Base-by-base conservation (phyloP, 805 yeast genomes). In the Teunomyces funiuensis region DNA sequence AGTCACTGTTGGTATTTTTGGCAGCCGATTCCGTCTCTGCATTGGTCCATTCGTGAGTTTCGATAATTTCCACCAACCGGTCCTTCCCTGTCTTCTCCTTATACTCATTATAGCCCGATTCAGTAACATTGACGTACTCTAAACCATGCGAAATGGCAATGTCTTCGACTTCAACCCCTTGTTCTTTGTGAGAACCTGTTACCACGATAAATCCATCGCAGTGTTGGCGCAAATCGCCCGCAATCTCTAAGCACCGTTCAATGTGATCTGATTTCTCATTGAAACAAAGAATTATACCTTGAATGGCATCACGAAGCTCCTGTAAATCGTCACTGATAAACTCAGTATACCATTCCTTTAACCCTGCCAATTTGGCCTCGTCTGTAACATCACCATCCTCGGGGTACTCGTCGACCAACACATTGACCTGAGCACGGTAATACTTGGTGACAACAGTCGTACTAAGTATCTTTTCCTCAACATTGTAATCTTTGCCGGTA, bases 31-130 rank as follows among this genome's bases (percentile, higher is more conserved):
- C 57, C 33, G 56, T 42, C 26, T 53, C 54, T n/a, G n/a, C n/a
- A n/a, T n/a, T n/a, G 14, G 50, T 50, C 83, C 84, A 79, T 19
- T 67, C 72, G 43, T 76, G 71, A 1, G 76, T 61, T 37, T 79
- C 76, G 4, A 79, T 48, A 2, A 77, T 52, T 42, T 79, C 82
- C 28, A 49, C 47, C 2, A 77, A 41, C 43, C 83, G 52, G 28
- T 61, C 66, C 10, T 55, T 50, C 0, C 83, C 83, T 2, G 60
- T 11, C 17, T 52, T 61, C 34, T 77, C 83, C 15, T 53, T 53
- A 45, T 43, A 75, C 48, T 75, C 77, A 47, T 74, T 74, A 11
- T 27, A 37, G 0, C 73, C 72, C 2, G 49, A 33, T 4, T 58
- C 58, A 15, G 51, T 39, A 17, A 64, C 54, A 33, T 67, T 58